These are phyloP conservation scores for Mytilinidion resinicola DNA, from an alignment of 495 filamentous ascomycete genomes.

Conservation along the genomic window DNA sequence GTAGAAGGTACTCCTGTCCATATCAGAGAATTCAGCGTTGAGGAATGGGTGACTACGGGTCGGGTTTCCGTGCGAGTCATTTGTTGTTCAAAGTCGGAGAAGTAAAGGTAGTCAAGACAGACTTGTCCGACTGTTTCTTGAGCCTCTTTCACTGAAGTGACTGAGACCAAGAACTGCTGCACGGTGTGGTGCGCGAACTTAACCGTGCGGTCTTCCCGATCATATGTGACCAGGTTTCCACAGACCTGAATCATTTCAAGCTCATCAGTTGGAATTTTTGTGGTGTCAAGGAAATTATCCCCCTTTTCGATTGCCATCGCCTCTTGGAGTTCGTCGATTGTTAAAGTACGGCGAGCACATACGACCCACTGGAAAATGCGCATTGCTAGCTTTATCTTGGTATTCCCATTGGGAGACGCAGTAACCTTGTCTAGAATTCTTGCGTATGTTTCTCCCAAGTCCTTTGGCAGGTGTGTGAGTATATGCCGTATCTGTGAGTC, in stretches of 20 bases:
- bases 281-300: conserved; percentile 7
- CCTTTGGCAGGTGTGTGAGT: conserved; percentile 17
- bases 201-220: conserved; percentile 20
- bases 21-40: too few species aligned
- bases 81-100: conserved; percentile 16
- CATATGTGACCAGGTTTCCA: conserved; percentile 20
- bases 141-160: not conserved
- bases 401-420: not conserved
- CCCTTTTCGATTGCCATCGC: conserved; percentile 17
- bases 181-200: conserved; percentile 27
- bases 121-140: conserved; percentile 6
- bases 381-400: conserved; percentile 7
- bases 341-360: conserved; percentile 20
- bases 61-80: not conserved
- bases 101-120: conserved; percentile 15
- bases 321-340: conserved; percentile 22
- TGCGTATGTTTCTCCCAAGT: conserved; percentile 22
- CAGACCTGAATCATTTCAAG: conserved; percentile 13
- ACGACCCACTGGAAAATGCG: conserved; percentile 23
- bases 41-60: too few species aligned
- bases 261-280: conserved; percentile 4
- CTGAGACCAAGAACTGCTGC: conserved; percentile 16
- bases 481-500: conserved; percentile 15
- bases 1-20: too few species aligned
- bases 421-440: conserved; percentile 15